Evolutionary conservation across 371 early-diverging fungal species (phyloP), one percentile per base, ranked within the genome.

Genomic region (Phascolomyces articulosus): DNA sequence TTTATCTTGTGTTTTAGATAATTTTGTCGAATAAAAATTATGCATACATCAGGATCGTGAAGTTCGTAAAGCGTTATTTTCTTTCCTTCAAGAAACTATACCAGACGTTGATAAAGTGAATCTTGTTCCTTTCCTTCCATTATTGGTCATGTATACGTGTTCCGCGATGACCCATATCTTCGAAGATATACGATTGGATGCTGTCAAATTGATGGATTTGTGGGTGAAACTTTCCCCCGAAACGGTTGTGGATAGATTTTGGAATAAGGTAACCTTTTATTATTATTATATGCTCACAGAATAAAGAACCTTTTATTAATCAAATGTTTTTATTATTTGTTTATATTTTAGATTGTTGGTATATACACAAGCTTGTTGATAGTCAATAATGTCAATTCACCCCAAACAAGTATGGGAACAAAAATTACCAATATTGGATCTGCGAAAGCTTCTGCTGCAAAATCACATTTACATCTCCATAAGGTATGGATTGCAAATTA

Each of bases 141-240:
- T 94, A 21, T 75, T 93, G 40, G 78, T 93, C 55, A 90, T 93
- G 11, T 95, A 91, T 66, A 87, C 90, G 1, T 90, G 90, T 68
- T 91, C 95, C 13, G 96, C 91, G 55, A 92, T 95, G 91, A 93
- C 95, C 6, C 96, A 95, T 71, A 94, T 96, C 23, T 83, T 87
- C 60, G 94, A 95, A 57, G 94, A 92, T 72, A 86, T 96, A 40
- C 80, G 95, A 10, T 71, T 85, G 10, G 95, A 94, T 71, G 93
- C 93, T 2, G 80, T 95, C 23, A 82, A 87, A 68, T 83, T 94
- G 59, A 78, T 94, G 79, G 87, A 91, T 67, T 57, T 91, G 10
- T 92, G 93, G 90, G 79, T 90, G 7, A 84, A 87, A 0, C 67
- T 88, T 2, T 86, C 85, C 23, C 91, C 91, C 9, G 84, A 85